These are phyloP conservation scores for Vigna radiata DNA, from an alignment of 306 rosid species.

Conservation along the genomic window DNA sequence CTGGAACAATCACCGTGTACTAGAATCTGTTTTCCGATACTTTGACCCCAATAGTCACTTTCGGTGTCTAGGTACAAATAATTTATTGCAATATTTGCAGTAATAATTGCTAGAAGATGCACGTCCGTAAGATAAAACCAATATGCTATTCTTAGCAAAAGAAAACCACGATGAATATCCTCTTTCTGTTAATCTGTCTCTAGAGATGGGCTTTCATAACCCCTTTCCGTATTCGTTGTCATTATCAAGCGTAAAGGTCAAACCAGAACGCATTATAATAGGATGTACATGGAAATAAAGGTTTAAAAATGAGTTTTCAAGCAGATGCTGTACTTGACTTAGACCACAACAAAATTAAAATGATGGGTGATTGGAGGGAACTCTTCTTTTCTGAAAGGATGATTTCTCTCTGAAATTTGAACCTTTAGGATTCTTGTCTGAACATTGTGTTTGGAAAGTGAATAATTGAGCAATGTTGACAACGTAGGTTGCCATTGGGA, in stretches of 20 bases:
- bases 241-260: conserved; percentile 45
- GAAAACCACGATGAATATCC: conserved; percentile 10
- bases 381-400: conserved; percentile 24
- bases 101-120: conserved; percentile 8
- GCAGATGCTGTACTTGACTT: conserved; percentile 29
- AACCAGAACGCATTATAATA: conserved; percentile 34
- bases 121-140: conserved; percentile 1
- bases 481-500: conserved; percentile 36
- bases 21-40: not conserved
- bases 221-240: conserved; percentile 38
- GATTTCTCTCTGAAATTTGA: conserved; percentile 14
- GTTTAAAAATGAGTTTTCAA: conserved; percentile 19
- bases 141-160: conserved; percentile 10
- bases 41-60: not conserved
- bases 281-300: conserved; percentile 21
- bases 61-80: conserved; percentile 29
- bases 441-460: conserved; percentile 42
- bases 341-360: conserved; percentile 20
- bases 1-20: not conserved
- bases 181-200: not conserved
- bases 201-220: conserved; percentile 13
- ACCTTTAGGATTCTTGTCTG: conserved; percentile 36
- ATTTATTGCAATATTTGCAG: conserved; percentile 32
- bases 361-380: not conserved
- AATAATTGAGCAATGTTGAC: conserved; percentile 45